phyloP scores from a whole-genome alignment of 2,329 filamentous ascomycete genomes.

The Fusarium caatingaense region DNA sequence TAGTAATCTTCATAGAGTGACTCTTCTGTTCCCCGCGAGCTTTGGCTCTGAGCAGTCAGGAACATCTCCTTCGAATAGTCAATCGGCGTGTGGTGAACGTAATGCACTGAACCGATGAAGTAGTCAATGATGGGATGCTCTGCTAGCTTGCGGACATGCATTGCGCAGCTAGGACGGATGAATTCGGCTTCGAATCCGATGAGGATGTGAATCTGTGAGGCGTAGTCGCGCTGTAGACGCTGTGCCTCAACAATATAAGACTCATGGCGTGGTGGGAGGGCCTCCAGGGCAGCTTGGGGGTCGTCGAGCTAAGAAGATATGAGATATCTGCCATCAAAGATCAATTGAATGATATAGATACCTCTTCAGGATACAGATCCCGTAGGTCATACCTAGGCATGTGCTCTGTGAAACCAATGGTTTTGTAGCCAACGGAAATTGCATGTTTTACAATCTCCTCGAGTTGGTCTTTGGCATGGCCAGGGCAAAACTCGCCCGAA shows the following conservation, averaged over 20 bases:
- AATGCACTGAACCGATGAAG: conserved; percentile 93
- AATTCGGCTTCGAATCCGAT: conserved; percentile 95
- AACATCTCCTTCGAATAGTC: conserved; percentile 83
- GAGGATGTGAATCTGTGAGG: conserved; percentile 77
- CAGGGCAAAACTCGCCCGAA: conserved; percentile 94
- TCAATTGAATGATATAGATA: conserved; percentile 46
- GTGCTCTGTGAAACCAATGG: conserved; percentile 92
- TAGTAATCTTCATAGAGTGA: conserved; percentile 86
- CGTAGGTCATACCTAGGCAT: conserved; percentile 81
- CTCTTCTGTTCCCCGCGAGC: conserved; percentile 68
- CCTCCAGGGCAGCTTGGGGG: conserved; percentile 60
- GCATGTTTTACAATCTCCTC: conserved; percentile 86
- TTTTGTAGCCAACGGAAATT: conserved; percentile 80
- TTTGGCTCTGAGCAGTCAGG: conserved; percentile 55
- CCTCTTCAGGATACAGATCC: conserved; percentile 95
- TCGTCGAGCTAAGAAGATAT: conserved; percentile 59
- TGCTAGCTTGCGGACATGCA: conserved; percentile 70
- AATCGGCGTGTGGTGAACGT: conserved; percentile 87
- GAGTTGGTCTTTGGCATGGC: conserved; percentile 86
- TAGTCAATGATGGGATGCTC: conserved; percentile 78
- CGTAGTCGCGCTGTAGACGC: conserved; percentile 77
- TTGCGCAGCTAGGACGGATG: conserved; percentile 75
- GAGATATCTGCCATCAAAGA: conserved; percentile 1
- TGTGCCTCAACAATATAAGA: conserved; percentile 81
- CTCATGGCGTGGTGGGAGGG: conserved; percentile 68